phyloP scores from a whole-genome alignment of 192 early-diverging fungal genomes.

The Lobosporangium transversale region DNA sequence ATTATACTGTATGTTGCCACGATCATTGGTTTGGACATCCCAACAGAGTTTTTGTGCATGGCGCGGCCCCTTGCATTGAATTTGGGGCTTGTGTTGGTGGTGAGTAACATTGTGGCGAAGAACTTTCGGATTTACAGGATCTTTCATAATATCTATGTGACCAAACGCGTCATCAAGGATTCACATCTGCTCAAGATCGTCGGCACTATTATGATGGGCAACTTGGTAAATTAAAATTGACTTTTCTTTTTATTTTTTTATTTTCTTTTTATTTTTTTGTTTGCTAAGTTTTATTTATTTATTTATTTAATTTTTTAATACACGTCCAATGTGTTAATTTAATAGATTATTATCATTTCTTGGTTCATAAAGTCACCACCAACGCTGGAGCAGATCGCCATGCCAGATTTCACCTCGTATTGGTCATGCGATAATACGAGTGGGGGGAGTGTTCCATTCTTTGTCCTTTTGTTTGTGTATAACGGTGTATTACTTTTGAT shows the following conservation, averaged over 20 bases:
- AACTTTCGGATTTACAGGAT: constrained; percentile 56
- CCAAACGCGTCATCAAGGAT: constrained; percentile 43
- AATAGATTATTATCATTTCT: constrained; percentile 38
- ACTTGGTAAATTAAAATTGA: constrained; percentile 31
- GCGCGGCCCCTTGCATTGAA: constrained; percentile 45
- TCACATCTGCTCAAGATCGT: constrained; percentile 46
- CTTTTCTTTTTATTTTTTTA: constrained; percentile 1
- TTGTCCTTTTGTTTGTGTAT: constrained; percentile 48
- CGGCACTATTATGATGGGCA: constrained; percentile 37
- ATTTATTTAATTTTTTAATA: background rate
- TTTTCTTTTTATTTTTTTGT: too few relatives aligned
- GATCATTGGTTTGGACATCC: constrained; percentile 45
- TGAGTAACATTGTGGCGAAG: constrained; percentile 61
- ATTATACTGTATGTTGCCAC: constrained; percentile 37
- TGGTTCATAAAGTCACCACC: constrained; percentile 40
- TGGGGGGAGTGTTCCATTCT: constrained; percentile 14
- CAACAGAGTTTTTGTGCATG: constrained; percentile 32
- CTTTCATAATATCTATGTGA: constrained; percentile 53
- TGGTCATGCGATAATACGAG: constrained; percentile 19
- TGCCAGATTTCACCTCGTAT: constrained; percentile 31
- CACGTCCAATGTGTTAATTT: background rate
- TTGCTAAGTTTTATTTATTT: constrained; percentile 17
- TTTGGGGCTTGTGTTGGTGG: constrained; percentile 54
- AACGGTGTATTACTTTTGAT: constrained; percentile 47
- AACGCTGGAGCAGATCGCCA: constrained; percentile 11